These are phyloP conservation scores for Tolypocladium capitatum DNA, from an alignment of 2,329 filamentous ascomycete genomes.

Conservation along the genomic window DNA sequence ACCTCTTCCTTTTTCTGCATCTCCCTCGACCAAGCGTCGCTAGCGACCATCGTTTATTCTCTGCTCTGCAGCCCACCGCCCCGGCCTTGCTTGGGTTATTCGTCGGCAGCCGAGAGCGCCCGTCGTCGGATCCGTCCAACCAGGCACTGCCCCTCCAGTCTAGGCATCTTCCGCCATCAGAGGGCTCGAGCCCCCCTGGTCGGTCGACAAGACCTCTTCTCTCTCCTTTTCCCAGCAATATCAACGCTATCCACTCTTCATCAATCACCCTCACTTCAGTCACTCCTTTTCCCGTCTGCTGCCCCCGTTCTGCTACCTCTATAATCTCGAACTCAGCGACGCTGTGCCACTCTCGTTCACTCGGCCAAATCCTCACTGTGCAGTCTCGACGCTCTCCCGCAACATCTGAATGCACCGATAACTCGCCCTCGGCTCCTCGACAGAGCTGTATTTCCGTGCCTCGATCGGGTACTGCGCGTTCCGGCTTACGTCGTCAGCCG, in stretches of 20 bases:
- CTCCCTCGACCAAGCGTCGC: background rate
- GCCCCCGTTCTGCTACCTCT: background rate
- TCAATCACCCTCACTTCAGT: slow-evolving; percentile 24
- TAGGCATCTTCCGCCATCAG: slow-evolving; percentile 16
- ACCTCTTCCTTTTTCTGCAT: background rate
- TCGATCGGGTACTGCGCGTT: slow-evolving; percentile 12
- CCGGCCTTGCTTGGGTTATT: background rate
- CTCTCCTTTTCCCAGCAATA: slow-evolving; percentile 19
- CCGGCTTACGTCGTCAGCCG: slow-evolving; percentile 5
- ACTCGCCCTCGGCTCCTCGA: slow-evolving; percentile 20
- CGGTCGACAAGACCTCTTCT: slow-evolving; percentile 5
- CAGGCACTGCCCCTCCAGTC: background rate
- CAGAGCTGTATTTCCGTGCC: slow-evolving; percentile 16
- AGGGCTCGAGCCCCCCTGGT: slow-evolving; percentile 15
- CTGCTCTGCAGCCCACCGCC: background rate
- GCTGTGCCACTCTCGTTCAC: slow-evolving; percentile 2
- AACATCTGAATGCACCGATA: slow-evolving; percentile 21
- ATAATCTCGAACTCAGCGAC: slow-evolving; percentile 7
- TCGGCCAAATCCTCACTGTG: background rate
- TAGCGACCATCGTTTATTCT: background rate
- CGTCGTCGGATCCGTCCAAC: background rate
- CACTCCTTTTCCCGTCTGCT: slow-evolving; percentile 21
- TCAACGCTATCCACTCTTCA: slow-evolving; percentile 21
- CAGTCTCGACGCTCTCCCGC: slow-evolving; percentile 1
- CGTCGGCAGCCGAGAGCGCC: background rate